Percentiles rank a stretch among this genome's conserved stretches.
Evolutionary conservation across 225 moss, liverwort and hornwort species (phyloP).

Genomic region (Sphagnum contortum): DNA sequence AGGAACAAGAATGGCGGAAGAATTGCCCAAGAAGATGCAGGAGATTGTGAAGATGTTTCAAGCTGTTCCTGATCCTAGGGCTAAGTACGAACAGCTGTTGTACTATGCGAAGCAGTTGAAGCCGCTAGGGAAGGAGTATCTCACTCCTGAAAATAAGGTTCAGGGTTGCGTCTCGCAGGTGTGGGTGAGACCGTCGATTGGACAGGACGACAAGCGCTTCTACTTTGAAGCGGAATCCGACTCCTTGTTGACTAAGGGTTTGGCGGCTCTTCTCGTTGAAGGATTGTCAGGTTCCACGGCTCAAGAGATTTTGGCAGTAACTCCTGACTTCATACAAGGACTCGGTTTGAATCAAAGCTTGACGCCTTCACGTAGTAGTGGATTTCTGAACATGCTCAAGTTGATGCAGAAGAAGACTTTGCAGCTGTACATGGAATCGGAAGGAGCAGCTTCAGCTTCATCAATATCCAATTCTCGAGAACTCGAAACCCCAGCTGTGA

Average conservation of each 20-base stretch:
- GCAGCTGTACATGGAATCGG: conserved; percentile 49
- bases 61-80: conserved; percentile 62
- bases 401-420: conserved; percentile 96
- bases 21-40: conserved; percentile 58
- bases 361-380: conserved; percentile 92
- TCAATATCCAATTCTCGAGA: conserved; percentile 2
- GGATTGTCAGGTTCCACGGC: conserved; percentile 78
- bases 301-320: conserved; percentile 58
- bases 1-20: conserved; percentile 3
- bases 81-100: conserved; percentile 89
- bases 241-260: conserved; percentile 82
- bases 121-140: conserved; percentile 54
- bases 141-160: conserved; percentile 69
- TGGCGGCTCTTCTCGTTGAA: conserved; percentile 86
- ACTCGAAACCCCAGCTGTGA: too few relatives aligned
- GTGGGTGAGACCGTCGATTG: conserved; percentile 64
- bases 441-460: conserved; percentile 26
- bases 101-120: conserved; percentile 76
- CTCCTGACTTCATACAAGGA: conserved; percentile 68
- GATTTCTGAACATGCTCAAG: conserved; percentile 90
- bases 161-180: conserved; percentile 94
- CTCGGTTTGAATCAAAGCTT: conserved; percentile 87
- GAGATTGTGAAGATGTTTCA: conserved; percentile 84
- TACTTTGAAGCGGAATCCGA: conserved; percentile 77
- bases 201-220: conserved; percentile 29